These are phyloP conservation scores for Neurospora sp. DNA, from an alignment of 495 filamentous ascomycete species.

Conservation along the genomic window DNA sequence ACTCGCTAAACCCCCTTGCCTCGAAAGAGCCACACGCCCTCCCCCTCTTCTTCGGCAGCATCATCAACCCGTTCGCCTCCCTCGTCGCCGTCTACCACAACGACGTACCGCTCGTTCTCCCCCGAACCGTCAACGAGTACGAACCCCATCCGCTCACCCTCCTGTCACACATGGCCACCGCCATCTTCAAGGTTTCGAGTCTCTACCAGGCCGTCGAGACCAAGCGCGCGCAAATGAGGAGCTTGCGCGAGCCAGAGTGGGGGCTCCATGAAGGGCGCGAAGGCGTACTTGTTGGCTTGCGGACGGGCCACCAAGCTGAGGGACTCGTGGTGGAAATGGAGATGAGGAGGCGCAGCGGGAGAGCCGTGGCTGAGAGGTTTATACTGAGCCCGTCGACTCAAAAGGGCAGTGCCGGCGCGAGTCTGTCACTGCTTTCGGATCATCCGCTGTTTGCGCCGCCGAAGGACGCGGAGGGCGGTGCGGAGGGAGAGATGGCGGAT, in stretches of 20 bases:
- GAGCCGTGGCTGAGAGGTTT: conserved; percentile 69
- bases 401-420: conserved; percentile 21
- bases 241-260: conserved; percentile 59
- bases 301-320: conserved; percentile 6
- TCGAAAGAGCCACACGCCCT: conserved; percentile 28
- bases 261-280: conserved; percentile 67
- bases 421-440: conserved; percentile 65
- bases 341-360: conserved; percentile 67
- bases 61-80: conserved; percentile 43
- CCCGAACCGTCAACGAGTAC: conserved; percentile 39
- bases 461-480: conserved; percentile 20
- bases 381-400: conserved; percentile 37
- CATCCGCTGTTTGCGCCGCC: conserved; percentile 56
- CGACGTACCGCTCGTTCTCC: conserved; percentile 43
- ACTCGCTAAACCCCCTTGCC: conserved; percentile 48
- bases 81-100: conserved; percentile 58
- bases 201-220: conserved; percentile 59
- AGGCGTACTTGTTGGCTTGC: conserved; percentile 57
- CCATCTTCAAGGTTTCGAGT: conserved; percentile 37
- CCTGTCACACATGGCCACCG: conserved; percentile 39
- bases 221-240: conserved; percentile 59
- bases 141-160: conserved; percentile 56
- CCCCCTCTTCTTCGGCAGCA: conserved; percentile 42
- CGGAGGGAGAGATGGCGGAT: conserved; percentile 43
- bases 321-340: conserved; percentile 80